Evolutionary conservation across 441 rosid species (phyloP), one percentile per base, ranked within the genome.

Genomic region (Populus hybrid): DNA sequence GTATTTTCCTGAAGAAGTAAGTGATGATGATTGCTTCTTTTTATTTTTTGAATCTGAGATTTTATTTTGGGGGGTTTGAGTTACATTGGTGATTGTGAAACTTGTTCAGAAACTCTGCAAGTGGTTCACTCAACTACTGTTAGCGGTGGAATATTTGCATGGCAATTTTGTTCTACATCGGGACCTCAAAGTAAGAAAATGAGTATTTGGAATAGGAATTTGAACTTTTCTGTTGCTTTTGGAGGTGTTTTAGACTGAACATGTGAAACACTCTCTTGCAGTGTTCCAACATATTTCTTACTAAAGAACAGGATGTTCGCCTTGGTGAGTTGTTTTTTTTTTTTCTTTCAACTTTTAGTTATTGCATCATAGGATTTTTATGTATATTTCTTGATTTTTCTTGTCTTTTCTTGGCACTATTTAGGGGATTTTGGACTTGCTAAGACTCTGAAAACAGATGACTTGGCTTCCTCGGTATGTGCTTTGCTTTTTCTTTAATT

Each of bases 341-440:
- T 28, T 28, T 28, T 28, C 3, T 28, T 28, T 28, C 29, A 28
- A 28, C 29, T 69, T 26, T 66, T 23, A 31, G 26, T 56, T 76
- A 69, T 38, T 11, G 29, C 77, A 72, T 77, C 23, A 18, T 75
- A 78, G 64, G 33, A 35, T n/a, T 45, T 73, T 11, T 29, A 36
- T 31, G 56, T 45, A 12, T 66, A 63, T 24, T 36, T 21, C 75
- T 68, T 50, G 70, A 9, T 40, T 77, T 84, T 33, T 77, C 72
- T 76, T 24, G 53, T 69, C 9, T 76, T 80, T 53, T 81, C 66
- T 82, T 72, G 26, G 8, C 76, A 82, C 63, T 81, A 65, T 85
- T 33, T 74, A 95, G 99, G 99, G 82, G 99, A 95, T 86, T 95
- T 95, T 84, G 99, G 99, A 24, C 93, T 95, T 79, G 99, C 99